Conservation (phyloP, 2,329 filamentous ascomycete species). For the Hymenoscyphus fructigenus region DNA sequence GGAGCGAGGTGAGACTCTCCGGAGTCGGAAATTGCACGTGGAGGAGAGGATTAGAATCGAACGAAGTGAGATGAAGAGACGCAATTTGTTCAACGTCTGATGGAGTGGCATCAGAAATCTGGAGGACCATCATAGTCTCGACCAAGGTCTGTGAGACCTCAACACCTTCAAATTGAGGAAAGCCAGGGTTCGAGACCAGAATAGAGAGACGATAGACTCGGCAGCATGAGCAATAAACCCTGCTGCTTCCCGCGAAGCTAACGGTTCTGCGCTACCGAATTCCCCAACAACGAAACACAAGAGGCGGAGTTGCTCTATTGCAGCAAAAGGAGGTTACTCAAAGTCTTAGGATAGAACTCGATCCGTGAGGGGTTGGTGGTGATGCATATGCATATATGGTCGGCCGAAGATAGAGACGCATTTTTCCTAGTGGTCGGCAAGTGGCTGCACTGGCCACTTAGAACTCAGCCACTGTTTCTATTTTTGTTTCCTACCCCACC, state of each 20-base stretch:
- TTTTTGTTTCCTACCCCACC: background rate
- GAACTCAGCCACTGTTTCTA: background rate
- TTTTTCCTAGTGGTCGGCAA: background rate
- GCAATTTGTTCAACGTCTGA: constrained; percentile 30
- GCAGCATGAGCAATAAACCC: background rate
- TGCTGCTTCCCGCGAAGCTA: background rate
- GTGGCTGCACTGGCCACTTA: background rate
- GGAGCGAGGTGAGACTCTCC: constrained; percentile 20
- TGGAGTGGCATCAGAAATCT: constrained; percentile 21
- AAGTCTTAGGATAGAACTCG: background rate
- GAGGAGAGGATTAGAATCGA: constrained; percentile 29
- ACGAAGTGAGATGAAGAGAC: constrained; percentile 34
- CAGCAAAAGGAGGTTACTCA: background rate
- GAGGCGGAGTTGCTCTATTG: background rate
- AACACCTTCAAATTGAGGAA: background rate
- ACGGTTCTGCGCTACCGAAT: background rate
- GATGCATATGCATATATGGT: background rate
- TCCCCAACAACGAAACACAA: background rate
- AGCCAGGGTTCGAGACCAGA: background rate
- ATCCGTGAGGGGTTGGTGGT: background rate
- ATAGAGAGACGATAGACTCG: background rate
- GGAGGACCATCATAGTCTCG: constrained; percentile 10
- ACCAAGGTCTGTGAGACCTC: background rate
- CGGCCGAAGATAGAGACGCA: background rate
- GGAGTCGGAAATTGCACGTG: constrained; percentile 32